Base-by-base conservation (phyloP, 179 eudicot species). In the Corrigiola litoralis region DNA sequence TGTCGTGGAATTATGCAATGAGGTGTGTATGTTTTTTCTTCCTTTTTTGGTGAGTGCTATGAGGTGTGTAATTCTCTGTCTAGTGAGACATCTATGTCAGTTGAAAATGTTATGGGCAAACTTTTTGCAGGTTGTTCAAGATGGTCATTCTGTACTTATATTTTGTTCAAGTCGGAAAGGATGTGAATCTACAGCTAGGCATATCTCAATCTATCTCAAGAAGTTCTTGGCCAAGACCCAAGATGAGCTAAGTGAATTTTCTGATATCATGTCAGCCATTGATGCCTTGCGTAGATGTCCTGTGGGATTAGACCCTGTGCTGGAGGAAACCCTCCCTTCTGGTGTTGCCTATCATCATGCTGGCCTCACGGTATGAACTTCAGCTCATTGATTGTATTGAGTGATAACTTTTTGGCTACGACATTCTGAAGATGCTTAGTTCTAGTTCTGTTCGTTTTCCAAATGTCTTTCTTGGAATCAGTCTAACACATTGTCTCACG, bases 281-380 rank as follows among this genome's bases (percentile, higher is more conserved):
- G 97, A 95, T 77, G 78, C 92, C 51, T 79, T 95, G 80, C 81
- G 83, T 69, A 85, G 86, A 72, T 85, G 88, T 71, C 96, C 99
- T 42, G 95, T 78, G 18, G 99, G 99, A 49, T 79, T 95, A 71
- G 99, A 95, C 84, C 96, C 97, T 60, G 75, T 85, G 42, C 78
- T 95, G 24, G 90, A 81, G 80, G 92, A 85, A 80, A 88, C 97
- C 51, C 86, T 95, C 74, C 95, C 97, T 69, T 80, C 75, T 61
- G 99, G 99, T 58, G 99, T 95, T 63, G 99, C 99, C 50, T 95
- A 83, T 72, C 99, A 95, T 75, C 99, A 95, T 84, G 99, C 99
- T 69, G 99, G 99, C 66, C 95, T 95, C 69, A 95, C 97, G 76
- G 99, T 95, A 81, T 58, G 82, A 47, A 53, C 49, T 40, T 33